Percentiles rank a stretch among this genome's conserved stretches.
Evolutionary conservation across 2,329 filamentous ascomycete genomes (phyloP).

Genomic region (Xylaria arbuscula): DNA sequence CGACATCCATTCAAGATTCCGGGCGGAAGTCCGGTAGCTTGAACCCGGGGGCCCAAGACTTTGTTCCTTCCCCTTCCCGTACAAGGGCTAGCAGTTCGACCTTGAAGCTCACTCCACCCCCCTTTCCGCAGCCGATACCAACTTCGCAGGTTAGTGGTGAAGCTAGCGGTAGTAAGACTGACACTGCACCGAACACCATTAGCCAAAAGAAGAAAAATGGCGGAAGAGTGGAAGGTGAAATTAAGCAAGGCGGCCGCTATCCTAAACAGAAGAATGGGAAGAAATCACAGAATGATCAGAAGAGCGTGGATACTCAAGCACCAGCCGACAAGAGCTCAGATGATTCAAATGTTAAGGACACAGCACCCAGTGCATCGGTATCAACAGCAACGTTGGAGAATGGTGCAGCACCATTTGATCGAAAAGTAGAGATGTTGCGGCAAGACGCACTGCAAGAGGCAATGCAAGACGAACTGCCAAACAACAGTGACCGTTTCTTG

Average conservation of each 20-base stretch:
- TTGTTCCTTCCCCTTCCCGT: constrained; percentile 20
- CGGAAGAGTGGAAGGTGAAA: not conserved
- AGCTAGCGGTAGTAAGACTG: not conserved
- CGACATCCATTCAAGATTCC: not conserved
- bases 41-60: constrained; percentile 40
- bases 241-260: constrained; percentile 8
- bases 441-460: not conserved
- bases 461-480: too few species aligned
- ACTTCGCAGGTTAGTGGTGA: not conserved
- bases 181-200: not conserved
- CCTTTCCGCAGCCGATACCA: too few species aligned
- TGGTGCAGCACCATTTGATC: not conserved
- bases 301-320: not conserved
- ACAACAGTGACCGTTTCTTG: too few species aligned
- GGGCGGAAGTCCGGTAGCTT: constrained; percentile 10
- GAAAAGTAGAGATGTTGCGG: not conserved
- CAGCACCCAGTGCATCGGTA: not conserved
- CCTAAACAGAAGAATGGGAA: constrained; percentile 24
- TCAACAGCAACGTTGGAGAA: not conserved
- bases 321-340: not conserved
- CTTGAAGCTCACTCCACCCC: not conserved
- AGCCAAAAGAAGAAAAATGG: not conserved
- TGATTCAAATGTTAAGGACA: not conserved
- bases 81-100: not conserved
- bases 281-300: not conserved